Percentiles rank a stretch among this genome's conserved stretches.
These are phyloP conservation scores for Alternaria hordeiaustralica DNA, from an alignment of 2,329 filamentous ascomycete species.

Conservation along the genomic window DNA sequence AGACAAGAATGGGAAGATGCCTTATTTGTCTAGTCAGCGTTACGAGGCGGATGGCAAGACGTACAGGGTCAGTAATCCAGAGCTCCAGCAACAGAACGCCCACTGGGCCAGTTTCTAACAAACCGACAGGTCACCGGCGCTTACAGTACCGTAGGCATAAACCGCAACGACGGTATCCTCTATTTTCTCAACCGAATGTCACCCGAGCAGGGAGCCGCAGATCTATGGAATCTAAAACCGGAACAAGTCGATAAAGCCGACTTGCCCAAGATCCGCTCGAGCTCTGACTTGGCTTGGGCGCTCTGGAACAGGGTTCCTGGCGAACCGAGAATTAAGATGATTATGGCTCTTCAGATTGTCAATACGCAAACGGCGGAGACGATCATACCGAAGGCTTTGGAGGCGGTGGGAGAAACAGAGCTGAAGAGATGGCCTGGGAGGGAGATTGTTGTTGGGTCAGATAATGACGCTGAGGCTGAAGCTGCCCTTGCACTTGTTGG, in stretches of 20 bases:
- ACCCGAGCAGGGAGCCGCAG: not conserved
- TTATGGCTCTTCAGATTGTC: not conserved
- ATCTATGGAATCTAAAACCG: not conserved
- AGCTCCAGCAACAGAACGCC: no score
- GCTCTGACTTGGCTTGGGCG: constrained; percentile 1
- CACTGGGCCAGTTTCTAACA: not conserved
- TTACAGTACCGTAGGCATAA: constrained; percentile 8
- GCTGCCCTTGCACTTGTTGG: constrained; percentile 1
- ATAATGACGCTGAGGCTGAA: not conserved
- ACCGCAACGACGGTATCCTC: constrained; percentile 11
- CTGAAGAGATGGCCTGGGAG: constrained; percentile 1
- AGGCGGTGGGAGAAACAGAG: not conserved
- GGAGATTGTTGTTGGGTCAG: not conserved
- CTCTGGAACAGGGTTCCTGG: constrained; percentile 1
- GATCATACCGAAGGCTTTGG: not conserved
- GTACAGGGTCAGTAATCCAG: not conserved
- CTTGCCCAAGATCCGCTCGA: not conserved
- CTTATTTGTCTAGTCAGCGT: constrained; percentile 2
- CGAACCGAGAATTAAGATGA: not conserved
- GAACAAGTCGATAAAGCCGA: not conserved
- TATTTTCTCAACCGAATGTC: constrained; percentile 7
- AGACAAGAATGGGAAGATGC: not conserved
- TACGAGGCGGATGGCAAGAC: constrained; percentile 5
- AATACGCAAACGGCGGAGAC: not conserved
- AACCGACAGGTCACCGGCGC: constrained; percentile 9